Evolutionary conservation across 768 basidiomycete genomes (phyloP).

Genomic region (Naematelia encephala): DNA sequence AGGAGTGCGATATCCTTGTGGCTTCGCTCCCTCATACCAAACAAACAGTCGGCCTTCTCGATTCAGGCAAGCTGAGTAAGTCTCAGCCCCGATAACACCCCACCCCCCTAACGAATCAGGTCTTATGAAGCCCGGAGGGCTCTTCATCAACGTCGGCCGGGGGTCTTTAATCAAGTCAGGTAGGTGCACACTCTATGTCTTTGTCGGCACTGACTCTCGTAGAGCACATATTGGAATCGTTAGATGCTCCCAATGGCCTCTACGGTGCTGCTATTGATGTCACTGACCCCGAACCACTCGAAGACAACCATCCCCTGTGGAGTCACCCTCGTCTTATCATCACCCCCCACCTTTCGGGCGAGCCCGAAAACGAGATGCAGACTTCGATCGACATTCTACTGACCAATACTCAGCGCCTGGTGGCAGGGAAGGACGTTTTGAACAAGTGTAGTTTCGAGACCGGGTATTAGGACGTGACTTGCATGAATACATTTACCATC

Average conservation of each 20-base stretch:
- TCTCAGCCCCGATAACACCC: neutral
- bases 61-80: constrained; percentile 24
- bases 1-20: constrained; percentile 41
- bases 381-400: constrained; percentile 42
- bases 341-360: constrained; percentile 50
- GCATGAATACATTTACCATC: too few species aligned
- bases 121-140: constrained; percentile 43
- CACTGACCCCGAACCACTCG: constrained; percentile 52
- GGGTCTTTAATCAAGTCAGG: constrained; percentile 49
- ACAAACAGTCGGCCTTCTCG: constrained; percentile 35
- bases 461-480: too few species aligned
- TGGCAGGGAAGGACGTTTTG: constrained; percentile 25
- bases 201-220: neutral
- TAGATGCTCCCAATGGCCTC: constrained; percentile 27
- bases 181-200: constrained; percentile 5
- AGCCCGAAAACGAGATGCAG: constrained; percentile 40
- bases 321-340: constrained; percentile 49
- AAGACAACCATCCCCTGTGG: constrained; percentile 46
- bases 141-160: constrained; percentile 52
- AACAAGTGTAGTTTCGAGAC: constrained; percentile 32
- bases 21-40: constrained; percentile 41
- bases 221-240: constrained; percentile 36
- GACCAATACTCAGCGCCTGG: constrained; percentile 35
- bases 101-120: constrained; percentile 21
- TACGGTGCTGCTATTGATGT: constrained; percentile 49